Percentiles rank a stretch among this genome's conserved stretches.
phyloP scores from a whole-genome alignment of 352 stramenopile species.

The Phytophthora pinifolia region DNA sequence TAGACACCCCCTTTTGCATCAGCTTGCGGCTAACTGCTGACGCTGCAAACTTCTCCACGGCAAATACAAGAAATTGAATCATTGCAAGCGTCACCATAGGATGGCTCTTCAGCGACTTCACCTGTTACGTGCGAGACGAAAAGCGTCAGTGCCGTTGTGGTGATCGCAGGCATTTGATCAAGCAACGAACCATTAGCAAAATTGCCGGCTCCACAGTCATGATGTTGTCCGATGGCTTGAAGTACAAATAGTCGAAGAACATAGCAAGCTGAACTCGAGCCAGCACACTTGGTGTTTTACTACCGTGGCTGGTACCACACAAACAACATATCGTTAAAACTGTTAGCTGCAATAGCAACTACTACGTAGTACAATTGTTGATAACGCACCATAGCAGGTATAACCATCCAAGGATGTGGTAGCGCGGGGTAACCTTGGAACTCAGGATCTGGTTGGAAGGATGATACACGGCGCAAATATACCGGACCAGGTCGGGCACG shows the following conservation, averaged over 20 bases:
- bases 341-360: too few relatives aligned
- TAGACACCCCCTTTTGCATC: conserved; percentile 86
- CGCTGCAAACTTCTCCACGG: conserved; percentile 83
- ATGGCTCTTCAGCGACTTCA: conserved; percentile 87
- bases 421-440: conserved; percentile 84
- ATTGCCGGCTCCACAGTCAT: conserved; percentile 85
- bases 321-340: conserved; percentile 7
- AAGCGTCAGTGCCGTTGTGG: conserved; percentile 1
- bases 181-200: conserved; percentile 67
- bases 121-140: conserved; percentile 25
- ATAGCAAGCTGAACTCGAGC: conserved; percentile 81
- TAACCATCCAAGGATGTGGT: conserved; percentile 87
- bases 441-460: conserved; percentile 80
- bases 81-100: conserved; percentile 80
- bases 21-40: conserved; percentile 69
- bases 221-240: conserved; percentile 77
- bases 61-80: conserved; percentile 86
- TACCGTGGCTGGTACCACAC: conserved; percentile 35
- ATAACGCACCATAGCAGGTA: conserved; percentile 72
- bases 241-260: conserved; percentile 90
- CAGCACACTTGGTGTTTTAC: conserved; percentile 69
- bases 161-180: neutral
- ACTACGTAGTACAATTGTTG: neutral
- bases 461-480: conserved; percentile 84
- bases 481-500: conserved; percentile 80